A percentile compares a stretch with the other conserved stretches of the same genome.
Evolutionary conservation across 1,139 yeast genomes (phyloP).

Genomic region (Scheffersomyces quercinus): DNA sequence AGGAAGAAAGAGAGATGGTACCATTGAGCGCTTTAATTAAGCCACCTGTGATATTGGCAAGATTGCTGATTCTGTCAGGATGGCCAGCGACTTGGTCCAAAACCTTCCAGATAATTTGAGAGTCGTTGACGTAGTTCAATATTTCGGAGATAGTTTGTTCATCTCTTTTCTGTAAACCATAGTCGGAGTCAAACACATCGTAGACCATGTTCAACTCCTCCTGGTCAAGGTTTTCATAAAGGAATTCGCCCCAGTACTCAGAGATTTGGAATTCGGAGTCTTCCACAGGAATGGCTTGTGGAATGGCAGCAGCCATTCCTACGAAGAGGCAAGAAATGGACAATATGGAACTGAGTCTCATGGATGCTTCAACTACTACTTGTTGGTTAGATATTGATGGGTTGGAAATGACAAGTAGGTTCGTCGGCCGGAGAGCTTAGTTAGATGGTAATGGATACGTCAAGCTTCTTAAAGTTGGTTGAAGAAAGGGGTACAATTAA

Average conservation of each 20-base stretch:
- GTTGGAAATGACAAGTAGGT: no score
- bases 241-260: slow-evolving; percentile 11
- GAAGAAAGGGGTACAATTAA: neutral
- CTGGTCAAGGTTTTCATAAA: slow-evolving; percentile 7
- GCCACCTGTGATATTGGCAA: slow-evolving; percentile 33
- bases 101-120: slow-evolving; percentile 38
- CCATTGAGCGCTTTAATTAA: slow-evolving; percentile 9
- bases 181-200: slow-evolving; percentile 1
- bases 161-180: slow-evolving; percentile 15
- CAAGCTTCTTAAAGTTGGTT: neutral
- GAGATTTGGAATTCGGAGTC: slow-evolving; percentile 18
- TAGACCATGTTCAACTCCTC: neutral
- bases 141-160: slow-evolving; percentile 23
- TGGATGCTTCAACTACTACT: neutral
- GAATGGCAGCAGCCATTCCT: slow-evolving; percentile 14
- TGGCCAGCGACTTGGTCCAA: slow-evolving; percentile 39
- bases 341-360: slow-evolving; percentile 1
- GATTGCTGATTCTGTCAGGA: slow-evolving; percentile 26
- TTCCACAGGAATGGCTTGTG: slow-evolving; percentile 20
- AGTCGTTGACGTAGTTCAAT: slow-evolving; percentile 29
- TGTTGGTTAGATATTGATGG: no score
- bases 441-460: neutral
- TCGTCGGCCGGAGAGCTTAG: no score
- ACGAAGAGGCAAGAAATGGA: slow-evolving; percentile 8
- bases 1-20: slow-evolving; percentile 1